phyloP scores from a whole-genome alignment of 768 basidiomycete genomes.

The Filobasidium wieringae region DNA sequence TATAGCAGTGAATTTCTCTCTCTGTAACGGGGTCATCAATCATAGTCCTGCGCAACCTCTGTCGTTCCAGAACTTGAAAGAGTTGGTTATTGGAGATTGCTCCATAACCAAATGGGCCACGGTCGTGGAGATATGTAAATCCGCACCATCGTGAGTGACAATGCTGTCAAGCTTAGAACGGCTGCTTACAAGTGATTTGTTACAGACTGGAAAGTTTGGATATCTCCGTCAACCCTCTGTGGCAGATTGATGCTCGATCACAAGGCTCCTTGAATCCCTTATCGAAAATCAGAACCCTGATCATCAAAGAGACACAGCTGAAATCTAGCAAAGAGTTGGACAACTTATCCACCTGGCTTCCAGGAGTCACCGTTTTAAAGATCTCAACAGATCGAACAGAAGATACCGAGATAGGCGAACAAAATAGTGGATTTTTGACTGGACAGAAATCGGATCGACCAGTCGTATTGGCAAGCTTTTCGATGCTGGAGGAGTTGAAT shows the following conservation, averaged over 20 bases:
- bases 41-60: background rate
- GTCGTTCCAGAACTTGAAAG: background rate
- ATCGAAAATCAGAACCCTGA: background rate
- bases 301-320: background rate
- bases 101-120: constrained; percentile 19
- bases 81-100: constrained; percentile 22
- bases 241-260: background rate
- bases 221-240: background rate
- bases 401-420: too few relatives aligned
- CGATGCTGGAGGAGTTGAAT: constrained; percentile 23
- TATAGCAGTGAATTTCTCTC: constrained; percentile 19
- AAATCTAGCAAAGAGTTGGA: background rate
- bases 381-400: background rate
- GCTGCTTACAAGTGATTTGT: background rate
- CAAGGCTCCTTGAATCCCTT: background rate
- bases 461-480: background rate
- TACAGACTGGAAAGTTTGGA: background rate
- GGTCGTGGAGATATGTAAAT: background rate
- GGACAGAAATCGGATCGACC: background rate
- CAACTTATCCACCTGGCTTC: background rate
- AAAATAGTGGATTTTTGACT: too few relatives aligned
- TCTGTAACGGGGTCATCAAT: background rate
- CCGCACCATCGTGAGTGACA: background rate
- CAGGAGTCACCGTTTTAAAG: background rate
- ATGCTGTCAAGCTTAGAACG: background rate